Evolutionary conservation across 257 asterid species (phyloP).

Genomic region (Scutellaria minor): DNA sequence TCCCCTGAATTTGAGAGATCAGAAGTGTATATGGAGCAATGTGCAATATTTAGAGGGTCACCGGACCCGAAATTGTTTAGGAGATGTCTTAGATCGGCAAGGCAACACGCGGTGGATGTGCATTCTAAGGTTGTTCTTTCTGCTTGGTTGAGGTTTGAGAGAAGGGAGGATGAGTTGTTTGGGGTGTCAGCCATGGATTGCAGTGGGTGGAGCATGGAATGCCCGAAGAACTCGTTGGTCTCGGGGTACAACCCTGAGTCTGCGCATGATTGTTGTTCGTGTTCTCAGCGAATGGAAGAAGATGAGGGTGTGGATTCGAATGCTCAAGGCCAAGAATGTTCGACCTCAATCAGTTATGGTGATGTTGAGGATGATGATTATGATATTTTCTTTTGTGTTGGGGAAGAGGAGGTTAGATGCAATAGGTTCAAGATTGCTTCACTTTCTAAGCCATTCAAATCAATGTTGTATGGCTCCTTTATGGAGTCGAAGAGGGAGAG

Average conservation of each 20-base stretch:
- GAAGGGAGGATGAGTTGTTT: slow-evolving; percentile 86
- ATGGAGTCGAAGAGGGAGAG: slow-evolving; percentile 76
- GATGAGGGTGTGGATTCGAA: slow-evolving; percentile 35
- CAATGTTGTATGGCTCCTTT: slow-evolving; percentile 84
- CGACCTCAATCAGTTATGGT: slow-evolving; percentile 56
- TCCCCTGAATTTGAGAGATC: slow-evolving; percentile 67
- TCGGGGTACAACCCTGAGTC: slow-evolving; percentile 88
- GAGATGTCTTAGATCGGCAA: slow-evolving; percentile 77
- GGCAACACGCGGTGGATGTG: slow-evolving; percentile 85
- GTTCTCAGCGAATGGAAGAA: slow-evolving; percentile 42
- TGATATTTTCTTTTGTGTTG: slow-evolving; percentile 76
- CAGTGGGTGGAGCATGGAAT: slow-evolving; percentile 77
- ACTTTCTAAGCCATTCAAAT: slow-evolving; percentile 78
- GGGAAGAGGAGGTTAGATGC: slow-evolving; percentile 86
- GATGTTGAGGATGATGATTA: slow-evolving; percentile 53
- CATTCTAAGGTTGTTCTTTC: slow-evolving; percentile 89
- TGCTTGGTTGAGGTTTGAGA: slow-evolving; percentile 91
- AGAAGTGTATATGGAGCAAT: slow-evolving; percentile 71
- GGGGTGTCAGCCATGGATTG: slow-evolving; percentile 92
- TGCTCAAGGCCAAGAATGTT: slow-evolving; percentile 59
- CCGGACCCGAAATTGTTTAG: slow-evolving; percentile 89
- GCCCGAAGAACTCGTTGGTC: slow-evolving; percentile 68
- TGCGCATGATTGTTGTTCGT: slow-evolving; percentile 65
- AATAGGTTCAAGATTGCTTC: slow-evolving; percentile 73
- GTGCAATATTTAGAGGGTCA: slow-evolving; percentile 67